phyloP scores from a whole-genome alignment of 768 basidiomycete genomes.

The Cyclocybe cylindracea region DNA sequence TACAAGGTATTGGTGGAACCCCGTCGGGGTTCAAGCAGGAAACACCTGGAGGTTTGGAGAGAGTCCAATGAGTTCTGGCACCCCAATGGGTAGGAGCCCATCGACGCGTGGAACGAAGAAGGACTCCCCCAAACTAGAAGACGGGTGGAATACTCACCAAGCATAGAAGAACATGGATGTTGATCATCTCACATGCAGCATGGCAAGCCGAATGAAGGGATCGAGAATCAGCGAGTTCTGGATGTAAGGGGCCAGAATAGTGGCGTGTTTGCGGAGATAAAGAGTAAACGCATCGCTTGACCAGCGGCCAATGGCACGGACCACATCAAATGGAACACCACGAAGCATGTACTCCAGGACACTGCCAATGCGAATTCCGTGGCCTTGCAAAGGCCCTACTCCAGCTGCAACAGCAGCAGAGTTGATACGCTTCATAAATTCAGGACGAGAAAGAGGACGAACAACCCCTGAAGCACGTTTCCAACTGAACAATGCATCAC shows the following conservation, averaged over 20 bases:
- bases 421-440: conserved; percentile 4
- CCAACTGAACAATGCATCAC: conserved; percentile 12
- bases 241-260: conserved; percentile 7
- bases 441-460: conserved; percentile 4
- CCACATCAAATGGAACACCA: conserved; percentile 19
- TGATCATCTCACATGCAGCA: no score
- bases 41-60: no score
- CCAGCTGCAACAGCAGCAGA: conserved; percentile 6
- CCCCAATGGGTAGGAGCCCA: no score
- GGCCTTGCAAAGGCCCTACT: conserved; percentile 18
- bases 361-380: conserved; percentile 29
- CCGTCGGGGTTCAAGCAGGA: no score
- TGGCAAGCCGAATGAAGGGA: no score
- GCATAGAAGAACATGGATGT: no score
- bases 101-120: no score
- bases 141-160: no score
- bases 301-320: conserved; percentile 33
- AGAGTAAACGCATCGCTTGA: conserved; percentile 26
- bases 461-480: not conserved
- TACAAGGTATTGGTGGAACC: no score
- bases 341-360: conserved; percentile 25
- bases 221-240: no score
- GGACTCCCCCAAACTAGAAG: no score
- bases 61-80: no score
- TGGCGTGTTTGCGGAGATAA: conserved; percentile 28